Percentiles rank a stretch among this genome's conserved stretches.
phyloP scores from a whole-genome alignment of 176 grass and related monocot genomes.

The Pontederia crassipes region DNA sequence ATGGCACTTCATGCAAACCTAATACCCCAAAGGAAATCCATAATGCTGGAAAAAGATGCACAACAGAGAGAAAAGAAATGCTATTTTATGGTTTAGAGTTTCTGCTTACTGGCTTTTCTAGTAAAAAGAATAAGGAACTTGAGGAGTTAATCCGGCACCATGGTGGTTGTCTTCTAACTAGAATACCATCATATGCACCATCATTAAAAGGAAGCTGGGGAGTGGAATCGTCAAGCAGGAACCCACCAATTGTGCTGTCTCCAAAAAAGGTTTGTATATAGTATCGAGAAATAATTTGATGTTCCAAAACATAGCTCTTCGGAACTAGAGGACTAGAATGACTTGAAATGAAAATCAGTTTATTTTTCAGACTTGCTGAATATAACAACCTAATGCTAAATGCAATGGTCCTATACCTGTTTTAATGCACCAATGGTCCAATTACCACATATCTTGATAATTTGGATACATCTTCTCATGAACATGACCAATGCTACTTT shows the following conservation, averaged over 20 bases:
- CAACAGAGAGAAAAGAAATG: conserved; percentile 27
- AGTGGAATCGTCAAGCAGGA: conserved; percentile 34
- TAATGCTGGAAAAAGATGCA: conserved; percentile 4
- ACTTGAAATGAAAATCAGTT: too few species aligned
- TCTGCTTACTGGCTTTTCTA: conserved; percentile 80
- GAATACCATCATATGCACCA: conserved; percentile 45
- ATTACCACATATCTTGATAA: too few species aligned
- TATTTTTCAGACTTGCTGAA: too few species aligned
- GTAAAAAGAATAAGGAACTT: conserved; percentile 58
- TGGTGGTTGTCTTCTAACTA: conserved; percentile 62
- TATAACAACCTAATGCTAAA: too few species aligned
- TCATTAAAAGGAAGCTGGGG: conserved; percentile 38
- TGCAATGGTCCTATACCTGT: too few species aligned
- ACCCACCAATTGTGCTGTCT: conserved; percentile 56
- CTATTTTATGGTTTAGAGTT: conserved; percentile 77
- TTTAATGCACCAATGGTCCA: too few species aligned
- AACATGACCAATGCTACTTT: too few species aligned
- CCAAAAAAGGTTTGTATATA: conserved; percentile 60
- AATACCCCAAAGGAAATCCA: conserved; percentile 16
- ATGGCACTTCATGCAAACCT: conserved; percentile 11
- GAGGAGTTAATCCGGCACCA: conserved; percentile 41
- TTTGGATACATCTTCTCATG: too few species aligned
- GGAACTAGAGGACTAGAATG: background rate
- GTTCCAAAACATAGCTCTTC: conserved; percentile 6
- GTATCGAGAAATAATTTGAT: conserved; percentile 6